A percentile compares a stretch with the other conserved stretches of the same genome.
Conservation (phyloP, 2,329 filamentous ascomycete species). For the Fusarium transvaalense region DNA sequence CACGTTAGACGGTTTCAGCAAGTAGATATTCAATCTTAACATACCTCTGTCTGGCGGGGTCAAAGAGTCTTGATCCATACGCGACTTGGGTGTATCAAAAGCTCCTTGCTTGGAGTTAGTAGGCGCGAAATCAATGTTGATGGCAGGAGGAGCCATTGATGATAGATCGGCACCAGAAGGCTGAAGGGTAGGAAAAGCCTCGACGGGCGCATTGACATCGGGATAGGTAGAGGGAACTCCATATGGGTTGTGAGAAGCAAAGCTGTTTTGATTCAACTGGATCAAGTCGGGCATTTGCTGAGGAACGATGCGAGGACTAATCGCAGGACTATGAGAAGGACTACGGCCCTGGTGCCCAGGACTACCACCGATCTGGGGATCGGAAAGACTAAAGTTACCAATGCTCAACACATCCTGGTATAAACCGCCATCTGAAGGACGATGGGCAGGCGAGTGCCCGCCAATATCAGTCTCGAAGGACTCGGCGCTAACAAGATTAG, state of each 20-base stretch:
- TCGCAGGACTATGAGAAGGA: constrained; percentile 79
- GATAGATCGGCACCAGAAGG: constrained; percentile 71
- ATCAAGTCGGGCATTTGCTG: constrained; percentile 68
- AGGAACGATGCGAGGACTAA: constrained; percentile 71
- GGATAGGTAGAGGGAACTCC: constrained; percentile 53
- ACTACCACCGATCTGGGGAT: constrained; percentile 73
- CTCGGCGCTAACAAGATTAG: constrained; percentile 82
- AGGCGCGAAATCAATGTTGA: constrained; percentile 93
- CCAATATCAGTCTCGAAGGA: constrained; percentile 79
- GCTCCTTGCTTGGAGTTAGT: constrained; percentile 64
- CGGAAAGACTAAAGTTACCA: constrained; percentile 83
- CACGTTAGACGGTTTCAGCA: constrained; percentile 32
- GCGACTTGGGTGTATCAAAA: constrained; percentile 67
- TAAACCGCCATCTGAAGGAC: constrained; percentile 76
- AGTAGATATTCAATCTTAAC: constrained; percentile 32
- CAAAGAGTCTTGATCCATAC: constrained; percentile 81
- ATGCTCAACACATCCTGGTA: constrained; percentile 85
- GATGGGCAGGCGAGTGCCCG: constrained; percentile 83
- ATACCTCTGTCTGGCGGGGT: constrained; percentile 82
- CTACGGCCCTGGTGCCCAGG: constrained; percentile 79
- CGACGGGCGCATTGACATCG: constrained; percentile 55
- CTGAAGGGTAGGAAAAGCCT: constrained; percentile 67
- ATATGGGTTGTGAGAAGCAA: constrained; percentile 58
- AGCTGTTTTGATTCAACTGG: constrained; percentile 61
- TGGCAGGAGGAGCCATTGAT: constrained; percentile 87